Conservation (phyloP, 2,329 filamentous ascomycete species). For the Raffaelea ambrosiae region DNA sequence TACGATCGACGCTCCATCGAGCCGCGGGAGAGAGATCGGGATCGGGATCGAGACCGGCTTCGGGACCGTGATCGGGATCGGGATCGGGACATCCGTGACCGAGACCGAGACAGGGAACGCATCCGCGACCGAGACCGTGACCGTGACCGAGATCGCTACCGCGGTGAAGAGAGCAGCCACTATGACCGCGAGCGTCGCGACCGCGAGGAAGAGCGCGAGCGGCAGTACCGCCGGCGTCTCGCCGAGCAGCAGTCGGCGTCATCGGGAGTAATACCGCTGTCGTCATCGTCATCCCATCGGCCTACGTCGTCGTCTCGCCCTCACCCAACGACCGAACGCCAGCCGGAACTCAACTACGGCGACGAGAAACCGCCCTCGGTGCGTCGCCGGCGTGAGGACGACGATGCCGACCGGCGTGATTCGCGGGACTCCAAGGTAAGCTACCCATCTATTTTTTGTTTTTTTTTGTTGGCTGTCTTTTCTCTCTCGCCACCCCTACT, state of each 20-base stretch:
- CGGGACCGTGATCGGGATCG: conserved; percentile 23
- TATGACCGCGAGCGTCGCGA: conserved; percentile 84
- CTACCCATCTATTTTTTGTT: neutral
- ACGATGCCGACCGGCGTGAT: conserved; percentile 57
- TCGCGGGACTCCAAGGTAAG: conserved; percentile 60
- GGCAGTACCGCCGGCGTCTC: conserved; percentile 70
- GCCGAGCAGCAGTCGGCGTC: conserved; percentile 55
- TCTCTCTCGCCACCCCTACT: too few species aligned
- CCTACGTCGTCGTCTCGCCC: too few species aligned
- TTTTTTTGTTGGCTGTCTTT: neutral
- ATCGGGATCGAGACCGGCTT: conserved; percentile 26
- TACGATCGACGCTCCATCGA: conserved; percentile 33
- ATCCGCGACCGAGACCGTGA: conserved; percentile 24
- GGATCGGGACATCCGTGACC: conserved; percentile 22
- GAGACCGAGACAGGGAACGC: conserved; percentile 24
- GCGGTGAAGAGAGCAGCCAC: conserved; percentile 54
- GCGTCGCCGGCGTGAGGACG: conserved; percentile 70
- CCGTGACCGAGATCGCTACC: conserved; percentile 28
- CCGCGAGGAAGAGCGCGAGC: conserved; percentile 83
- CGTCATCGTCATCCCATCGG: too few species aligned
- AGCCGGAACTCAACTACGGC: conserved; percentile 79
- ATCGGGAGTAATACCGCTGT: too few species aligned
- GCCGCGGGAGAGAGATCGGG: conserved; percentile 19
- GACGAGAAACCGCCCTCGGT: conserved; percentile 56
- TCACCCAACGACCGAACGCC: too few species aligned